phyloP scores from a whole-genome alignment of 495 filamentous ascomycete genomes.

The Penicillium fimorum region DNA sequence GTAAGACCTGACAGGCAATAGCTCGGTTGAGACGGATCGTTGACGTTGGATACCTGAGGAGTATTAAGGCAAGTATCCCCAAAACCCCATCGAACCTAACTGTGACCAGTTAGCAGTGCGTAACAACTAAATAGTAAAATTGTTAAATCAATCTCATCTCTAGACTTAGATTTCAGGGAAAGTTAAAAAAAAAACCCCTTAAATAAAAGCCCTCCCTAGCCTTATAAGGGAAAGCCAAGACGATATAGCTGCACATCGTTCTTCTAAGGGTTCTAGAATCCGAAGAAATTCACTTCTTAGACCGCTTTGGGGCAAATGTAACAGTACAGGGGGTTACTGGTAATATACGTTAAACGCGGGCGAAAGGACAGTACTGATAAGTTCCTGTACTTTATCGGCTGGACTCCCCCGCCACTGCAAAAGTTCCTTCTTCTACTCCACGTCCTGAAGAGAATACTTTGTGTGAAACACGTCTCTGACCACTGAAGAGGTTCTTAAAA shows the following conservation, averaged over 20 bases:
- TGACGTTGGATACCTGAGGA: too few relatives aligned
- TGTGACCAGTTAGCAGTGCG: too few relatives aligned
- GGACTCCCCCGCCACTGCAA: conserved; percentile 12
- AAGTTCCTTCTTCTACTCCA: conserved; percentile 4
- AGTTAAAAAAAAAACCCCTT: neutral
- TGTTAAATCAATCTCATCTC: too few relatives aligned
- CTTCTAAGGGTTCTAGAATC: conserved; percentile 3
- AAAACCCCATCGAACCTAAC: too few relatives aligned
- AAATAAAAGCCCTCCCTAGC: neutral
- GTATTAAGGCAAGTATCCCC: too few relatives aligned
- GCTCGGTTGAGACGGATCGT: too few relatives aligned
- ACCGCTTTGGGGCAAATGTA: conserved; percentile 9
- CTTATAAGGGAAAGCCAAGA: too few relatives aligned
- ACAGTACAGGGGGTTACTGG: conserved; percentile 5
- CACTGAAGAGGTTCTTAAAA: neutral
- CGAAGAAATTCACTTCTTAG: neutral
- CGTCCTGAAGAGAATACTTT: neutral
- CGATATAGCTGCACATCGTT: too few relatives aligned
- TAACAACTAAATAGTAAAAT: too few relatives aligned
- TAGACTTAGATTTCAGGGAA: neutral
- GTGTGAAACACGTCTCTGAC: too few relatives aligned
- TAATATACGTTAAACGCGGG: neutral
- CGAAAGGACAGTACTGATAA: conserved; percentile 1
- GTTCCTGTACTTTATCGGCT: conserved; percentile 9
- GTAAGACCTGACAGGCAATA: too few relatives aligned